Evolutionary conservation across 2,329 filamentous ascomycete species (phyloP).

Genomic region (Chaetomiaceae sp.): DNA sequence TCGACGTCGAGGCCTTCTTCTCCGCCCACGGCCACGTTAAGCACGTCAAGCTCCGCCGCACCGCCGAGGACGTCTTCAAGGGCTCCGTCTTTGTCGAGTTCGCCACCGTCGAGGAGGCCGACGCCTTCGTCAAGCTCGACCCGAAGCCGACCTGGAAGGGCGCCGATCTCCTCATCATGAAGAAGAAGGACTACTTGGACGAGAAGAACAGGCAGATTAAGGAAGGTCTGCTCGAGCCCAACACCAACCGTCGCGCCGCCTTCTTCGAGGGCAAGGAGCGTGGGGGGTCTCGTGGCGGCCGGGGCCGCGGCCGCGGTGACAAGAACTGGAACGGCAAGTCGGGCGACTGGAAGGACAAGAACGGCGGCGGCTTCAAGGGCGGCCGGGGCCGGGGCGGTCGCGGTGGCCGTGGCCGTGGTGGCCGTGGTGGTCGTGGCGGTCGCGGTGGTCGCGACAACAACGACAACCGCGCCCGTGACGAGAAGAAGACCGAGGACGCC

Average conservation of each 20-base stretch:
- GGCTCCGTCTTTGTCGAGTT: slow-evolving; percentile 97
- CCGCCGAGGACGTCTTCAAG: slow-evolving; percentile 73
- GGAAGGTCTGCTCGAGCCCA: slow-evolving; percentile 63
- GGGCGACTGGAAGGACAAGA: slow-evolving; percentile 51
- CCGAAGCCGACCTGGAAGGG: slow-evolving; percentile 81
- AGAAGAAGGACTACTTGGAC: slow-evolving; percentile 83
- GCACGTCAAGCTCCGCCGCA: slow-evolving; percentile 80
- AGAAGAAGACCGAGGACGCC: slow-evolving; percentile 31
- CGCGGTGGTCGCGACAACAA: no score
- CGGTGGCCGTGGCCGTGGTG: slow-evolving; percentile 35
- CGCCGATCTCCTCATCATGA: slow-evolving; percentile 73
- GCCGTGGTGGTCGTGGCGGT: slow-evolving; percentile 28
- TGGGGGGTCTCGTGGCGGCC: slow-evolving; percentile 34
- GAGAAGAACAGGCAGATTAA: slow-evolving; percentile 69
- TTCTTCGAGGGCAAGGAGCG: slow-evolving; percentile 46
- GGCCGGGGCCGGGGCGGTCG: slow-evolving; percentile 37
- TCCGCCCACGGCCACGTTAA: slow-evolving; percentile 72
- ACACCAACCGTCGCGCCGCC: slow-evolving; percentile 35
- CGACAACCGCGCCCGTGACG: slow-evolving; percentile 27
- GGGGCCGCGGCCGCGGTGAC: slow-evolving; percentile 34
- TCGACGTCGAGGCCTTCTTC: slow-evolving; percentile 93
- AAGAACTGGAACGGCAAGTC: slow-evolving; percentile 60
- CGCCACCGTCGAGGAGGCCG: slow-evolving; percentile 67
- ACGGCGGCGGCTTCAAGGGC: slow-evolving; percentile 43
- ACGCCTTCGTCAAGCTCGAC: slow-evolving; percentile 75